Percentiles rank a stretch among this genome's conserved stretches.
These are phyloP conservation scores for Silene latifolia DNA, from an alignment of 148 eudicot species.

Conservation along the genomic window DNA sequence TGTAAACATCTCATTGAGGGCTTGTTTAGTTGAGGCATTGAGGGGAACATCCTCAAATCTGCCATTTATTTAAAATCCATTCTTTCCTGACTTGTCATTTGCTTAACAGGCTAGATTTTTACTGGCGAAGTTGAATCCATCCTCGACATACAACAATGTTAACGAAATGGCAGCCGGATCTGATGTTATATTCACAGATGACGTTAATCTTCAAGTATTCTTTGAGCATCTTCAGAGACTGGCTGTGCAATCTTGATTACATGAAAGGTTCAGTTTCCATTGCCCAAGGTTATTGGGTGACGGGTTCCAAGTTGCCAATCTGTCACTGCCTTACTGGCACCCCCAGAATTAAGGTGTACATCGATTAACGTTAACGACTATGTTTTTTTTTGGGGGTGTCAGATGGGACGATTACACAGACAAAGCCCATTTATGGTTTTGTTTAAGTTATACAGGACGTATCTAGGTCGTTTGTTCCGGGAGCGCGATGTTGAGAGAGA, in stretches of 20 bases:
- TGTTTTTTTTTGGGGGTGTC: constrained; percentile 21
- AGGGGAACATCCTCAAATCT: too few species aligned
- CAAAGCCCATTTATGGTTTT: constrained; percentile 12
- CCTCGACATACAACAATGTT: constrained; percentile 83
- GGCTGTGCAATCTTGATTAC: constrained; percentile 79
- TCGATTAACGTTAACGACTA: constrained; percentile 7
- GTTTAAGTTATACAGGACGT: constrained; percentile 30
- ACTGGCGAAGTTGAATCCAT: constrained; percentile 91
- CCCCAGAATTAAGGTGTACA: background rate
- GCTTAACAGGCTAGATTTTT: constrained; percentile 80
- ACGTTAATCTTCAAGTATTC: constrained; percentile 92
- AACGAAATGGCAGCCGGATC: constrained; percentile 74
- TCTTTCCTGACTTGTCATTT: background rate
- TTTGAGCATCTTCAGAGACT: constrained; percentile 91
- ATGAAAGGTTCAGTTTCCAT: background rate
- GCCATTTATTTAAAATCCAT: too few species aligned
- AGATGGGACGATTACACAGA: constrained; percentile 2
- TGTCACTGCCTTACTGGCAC: background rate
- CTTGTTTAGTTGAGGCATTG: too few species aligned
- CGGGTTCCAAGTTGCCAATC: background rate
- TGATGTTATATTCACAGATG: constrained; percentile 92
- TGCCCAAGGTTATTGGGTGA: constrained; percentile 20
- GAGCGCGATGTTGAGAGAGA: constrained; percentile 14
- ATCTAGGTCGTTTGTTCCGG: constrained; percentile 7
- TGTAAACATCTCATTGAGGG: too few species aligned